Conservation (phyloP, 345 rosid genomes). For the Atalantia buxifolia region DNA sequence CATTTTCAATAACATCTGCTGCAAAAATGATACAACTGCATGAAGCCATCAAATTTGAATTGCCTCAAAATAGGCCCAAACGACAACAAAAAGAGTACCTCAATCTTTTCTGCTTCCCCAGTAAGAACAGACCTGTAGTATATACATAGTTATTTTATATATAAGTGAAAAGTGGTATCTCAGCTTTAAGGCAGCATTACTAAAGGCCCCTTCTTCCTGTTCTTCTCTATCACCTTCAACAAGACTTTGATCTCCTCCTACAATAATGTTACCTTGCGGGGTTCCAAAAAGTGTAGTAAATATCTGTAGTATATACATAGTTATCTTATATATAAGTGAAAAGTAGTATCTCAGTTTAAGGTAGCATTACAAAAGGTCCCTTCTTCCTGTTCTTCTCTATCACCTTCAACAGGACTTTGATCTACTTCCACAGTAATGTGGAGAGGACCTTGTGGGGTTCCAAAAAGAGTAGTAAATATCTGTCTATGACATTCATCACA, state of each 20-base stretch:
- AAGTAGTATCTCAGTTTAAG: neutral
- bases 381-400: constrained; percentile 17
- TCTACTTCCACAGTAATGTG: constrained; percentile 19
- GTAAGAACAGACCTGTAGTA: constrained; percentile 17
- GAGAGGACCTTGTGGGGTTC: constrained; percentile 57
- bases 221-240: constrained; percentile 16
- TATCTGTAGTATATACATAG: constrained; percentile 27
- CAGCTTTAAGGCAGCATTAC: neutral
- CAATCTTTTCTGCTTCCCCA: neutral
- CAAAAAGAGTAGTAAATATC: constrained; percentile 61
- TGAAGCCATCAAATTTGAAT: neutral
- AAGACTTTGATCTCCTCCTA: constrained; percentile 27
- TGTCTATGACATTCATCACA: constrained; percentile 74
- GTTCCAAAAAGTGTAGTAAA: constrained; percentile 61
- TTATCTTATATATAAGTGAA: neutral
- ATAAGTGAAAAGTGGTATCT: neutral
- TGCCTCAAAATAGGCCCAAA: neutral
- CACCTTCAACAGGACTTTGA: constrained; percentile 21
- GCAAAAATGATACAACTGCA: neutral
- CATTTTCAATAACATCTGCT: neutral
- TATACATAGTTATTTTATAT: constrained; percentile 12
- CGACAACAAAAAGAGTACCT: neutral
- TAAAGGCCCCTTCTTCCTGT: constrained; percentile 2
- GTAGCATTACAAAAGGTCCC: neutral
- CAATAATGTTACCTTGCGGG: constrained; percentile 36